These are phyloP conservation scores for Lentinula guzmanii DNA, from an alignment of 768 basidiomycete genomes.

Conservation along the genomic window DNA sequence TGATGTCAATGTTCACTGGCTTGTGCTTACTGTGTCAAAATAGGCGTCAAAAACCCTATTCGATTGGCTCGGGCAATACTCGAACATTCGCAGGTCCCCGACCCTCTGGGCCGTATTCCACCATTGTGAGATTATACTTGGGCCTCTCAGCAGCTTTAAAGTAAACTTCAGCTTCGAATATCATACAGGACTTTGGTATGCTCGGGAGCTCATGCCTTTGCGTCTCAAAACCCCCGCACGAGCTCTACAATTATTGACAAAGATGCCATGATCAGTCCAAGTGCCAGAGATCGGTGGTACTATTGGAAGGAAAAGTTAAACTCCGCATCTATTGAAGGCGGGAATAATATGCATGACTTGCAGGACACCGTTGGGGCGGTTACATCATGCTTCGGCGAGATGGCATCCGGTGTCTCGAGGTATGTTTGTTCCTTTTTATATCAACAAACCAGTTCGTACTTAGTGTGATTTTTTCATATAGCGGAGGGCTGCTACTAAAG, in stretches of 20 bases:
- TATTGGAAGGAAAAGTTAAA: slow-evolving; percentile 51
- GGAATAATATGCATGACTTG: slow-evolving; percentile 24
- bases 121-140: slow-evolving; percentile 47
- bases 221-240: slow-evolving; percentile 16
- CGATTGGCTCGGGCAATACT: slow-evolving; percentile 51
- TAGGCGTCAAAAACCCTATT: slow-evolving; percentile 71
- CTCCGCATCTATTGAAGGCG: neutral
- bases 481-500: slow-evolving; percentile 79
- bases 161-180: neutral
- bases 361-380: slow-evolving; percentile 87
- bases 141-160: neutral
- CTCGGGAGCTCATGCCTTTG: slow-evolving; percentile 56
- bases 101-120: slow-evolving; percentile 58
- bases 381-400: slow-evolving; percentile 34
- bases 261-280: slow-evolving; percentile 42
- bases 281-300: slow-evolving; percentile 49
- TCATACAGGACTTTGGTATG: slow-evolving; percentile 50
- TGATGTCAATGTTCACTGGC: neutral
- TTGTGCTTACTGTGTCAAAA: neutral
- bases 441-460: neutral
- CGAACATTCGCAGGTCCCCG: slow-evolving; percentile 38
- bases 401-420: slow-evolving; percentile 79
- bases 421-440: slow-evolving; percentile 14
- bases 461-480: slow-evolving; percentile 18
- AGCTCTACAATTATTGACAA: slow-evolving; percentile 30